Conservation (phyloP, 1,139 yeast genomes). For the Tardiomyces digboiensis region DNA sequence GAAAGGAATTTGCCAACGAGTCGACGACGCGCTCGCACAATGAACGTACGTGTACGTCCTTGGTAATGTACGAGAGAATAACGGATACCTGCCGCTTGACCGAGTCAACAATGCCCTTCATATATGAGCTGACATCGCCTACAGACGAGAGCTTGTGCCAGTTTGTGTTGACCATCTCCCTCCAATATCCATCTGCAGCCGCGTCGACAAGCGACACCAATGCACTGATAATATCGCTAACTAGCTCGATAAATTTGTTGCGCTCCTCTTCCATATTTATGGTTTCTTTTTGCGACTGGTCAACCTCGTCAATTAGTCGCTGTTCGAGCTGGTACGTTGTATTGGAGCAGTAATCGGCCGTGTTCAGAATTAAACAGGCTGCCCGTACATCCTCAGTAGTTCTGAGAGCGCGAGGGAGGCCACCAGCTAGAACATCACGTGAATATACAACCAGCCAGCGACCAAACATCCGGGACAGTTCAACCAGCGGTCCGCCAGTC, state of each 20-base stretch:
- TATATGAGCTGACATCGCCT: slow-evolving; percentile 63
- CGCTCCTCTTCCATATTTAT: slow-evolving; percentile 46
- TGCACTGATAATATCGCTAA: slow-evolving; percentile 48
- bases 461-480: slow-evolving; percentile 54
- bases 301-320: slow-evolving; percentile 43
- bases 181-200: slow-evolving; percentile 67
- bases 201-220: slow-evolving; percentile 49
- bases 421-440: slow-evolving; percentile 47
- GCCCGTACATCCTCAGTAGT: slow-evolving; percentile 51
- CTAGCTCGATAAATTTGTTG: slow-evolving; percentile 46
- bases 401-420: slow-evolving; percentile 37
- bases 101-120: slow-evolving; percentile 44
- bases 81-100: slow-evolving; percentile 38
- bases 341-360: slow-evolving; percentile 80
- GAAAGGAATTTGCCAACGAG: slow-evolving; percentile 44
- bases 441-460: slow-evolving; percentile 62
- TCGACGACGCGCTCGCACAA: slow-evolving; percentile 75
- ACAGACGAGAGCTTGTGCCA: slow-evolving; percentile 60
- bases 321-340: slow-evolving; percentile 74
- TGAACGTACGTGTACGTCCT: slow-evolving; percentile 64
- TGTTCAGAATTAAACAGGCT: slow-evolving; percentile 66
- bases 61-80: slow-evolving; percentile 51
- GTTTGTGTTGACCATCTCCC: slow-evolving; percentile 73
- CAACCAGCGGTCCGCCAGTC: slow-evolving; percentile 55
- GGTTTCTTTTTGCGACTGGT: slow-evolving; percentile 29